Percentiles rank a stretch among this genome's conserved stretches.
phyloP scores from a whole-genome alignment of 1,139 yeast genomes.

The Trichomonascaceae sp. region DNA sequence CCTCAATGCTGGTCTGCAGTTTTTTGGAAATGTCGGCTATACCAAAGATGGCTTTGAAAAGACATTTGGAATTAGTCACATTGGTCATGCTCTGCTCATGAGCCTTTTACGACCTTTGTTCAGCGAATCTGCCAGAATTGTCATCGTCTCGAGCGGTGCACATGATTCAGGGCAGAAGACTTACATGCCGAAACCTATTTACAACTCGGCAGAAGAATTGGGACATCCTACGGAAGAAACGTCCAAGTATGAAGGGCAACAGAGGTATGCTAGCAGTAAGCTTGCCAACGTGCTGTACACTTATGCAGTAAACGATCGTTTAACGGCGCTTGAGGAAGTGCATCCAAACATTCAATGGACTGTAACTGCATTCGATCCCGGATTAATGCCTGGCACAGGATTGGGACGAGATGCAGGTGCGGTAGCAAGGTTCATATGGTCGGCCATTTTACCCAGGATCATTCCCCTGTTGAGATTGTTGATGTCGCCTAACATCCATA shows the following conservation, averaged over 20 bases:
- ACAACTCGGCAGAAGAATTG: not conserved
- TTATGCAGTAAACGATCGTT: not conserved
- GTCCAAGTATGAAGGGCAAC: not conserved
- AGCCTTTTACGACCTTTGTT: not conserved
- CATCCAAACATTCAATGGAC: not conserved
- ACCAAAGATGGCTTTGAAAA: not conserved
- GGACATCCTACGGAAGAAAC: not conserved
- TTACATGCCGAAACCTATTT: not conserved
- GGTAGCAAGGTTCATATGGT: not conserved
- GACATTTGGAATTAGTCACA: not conserved
- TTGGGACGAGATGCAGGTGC: not conserved
- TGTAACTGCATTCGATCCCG: not conserved
- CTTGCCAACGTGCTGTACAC: not conserved
- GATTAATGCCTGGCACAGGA: not conserved
- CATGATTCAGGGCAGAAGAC: not conserved
- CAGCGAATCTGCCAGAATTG: not conserved
- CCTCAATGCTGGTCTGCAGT: not conserved
- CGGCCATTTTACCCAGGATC: not conserved
- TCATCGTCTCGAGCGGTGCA: not conserved
- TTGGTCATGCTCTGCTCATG: not conserved
- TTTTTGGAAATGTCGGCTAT: not conserved
- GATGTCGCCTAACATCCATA: not conserved
- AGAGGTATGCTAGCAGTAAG: not conserved
- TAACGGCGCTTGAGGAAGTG: not conserved
- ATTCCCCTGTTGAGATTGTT: not conserved